Percentiles rank a stretch among this genome's conserved stretches.
phyloP scores from a whole-genome alignment of 352 stramenopile genomes.

The Pythium scleroteichum region DNA sequence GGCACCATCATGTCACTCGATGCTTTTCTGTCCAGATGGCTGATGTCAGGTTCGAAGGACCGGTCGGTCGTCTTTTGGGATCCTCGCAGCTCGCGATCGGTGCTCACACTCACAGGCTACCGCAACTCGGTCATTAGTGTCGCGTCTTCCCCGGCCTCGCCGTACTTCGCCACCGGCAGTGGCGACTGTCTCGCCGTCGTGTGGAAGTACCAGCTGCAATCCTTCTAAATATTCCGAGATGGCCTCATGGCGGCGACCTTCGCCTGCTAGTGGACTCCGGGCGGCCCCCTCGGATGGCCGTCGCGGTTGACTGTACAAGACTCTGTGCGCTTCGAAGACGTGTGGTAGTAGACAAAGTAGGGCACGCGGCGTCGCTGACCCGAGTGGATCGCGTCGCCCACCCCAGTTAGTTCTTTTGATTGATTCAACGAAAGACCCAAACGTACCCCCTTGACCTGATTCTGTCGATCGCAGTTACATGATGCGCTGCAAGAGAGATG shows the following conservation, averaged over 20 bases:
- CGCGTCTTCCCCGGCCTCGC: constrained; percentile 75
- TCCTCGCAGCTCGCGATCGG: constrained; percentile 74
- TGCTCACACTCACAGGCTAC: constrained; percentile 82
- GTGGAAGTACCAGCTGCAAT: constrained; percentile 89
- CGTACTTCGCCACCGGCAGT: constrained; percentile 85
- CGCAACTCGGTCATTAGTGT: constrained; percentile 89
- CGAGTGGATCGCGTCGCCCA: not conserved
- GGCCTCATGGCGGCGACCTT: not conserved
- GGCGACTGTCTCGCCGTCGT: constrained; percentile 84
- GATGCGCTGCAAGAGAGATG: too few relatives aligned
- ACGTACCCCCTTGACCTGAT: too few relatives aligned
- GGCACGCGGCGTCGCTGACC: not conserved
- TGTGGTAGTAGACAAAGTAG: constrained; percentile 30
- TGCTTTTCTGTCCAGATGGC: constrained; percentile 49
- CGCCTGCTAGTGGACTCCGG: not conserved
- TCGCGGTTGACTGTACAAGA: constrained; percentile 21
- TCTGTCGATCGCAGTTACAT: too few relatives aligned
- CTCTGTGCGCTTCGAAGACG: constrained; percentile 23
- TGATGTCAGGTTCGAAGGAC: constrained; percentile 88
- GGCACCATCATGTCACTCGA: not conserved
- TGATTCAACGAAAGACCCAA: not conserved
- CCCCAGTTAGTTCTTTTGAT: not conserved
- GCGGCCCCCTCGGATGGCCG: not conserved
- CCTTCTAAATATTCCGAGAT: constrained; percentile 80
- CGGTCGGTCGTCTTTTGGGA: constrained; percentile 89